These are phyloP conservation scores for Lactarius hatsudake DNA, from an alignment of 768 basidiomycete species.

Conservation along the genomic window DNA sequence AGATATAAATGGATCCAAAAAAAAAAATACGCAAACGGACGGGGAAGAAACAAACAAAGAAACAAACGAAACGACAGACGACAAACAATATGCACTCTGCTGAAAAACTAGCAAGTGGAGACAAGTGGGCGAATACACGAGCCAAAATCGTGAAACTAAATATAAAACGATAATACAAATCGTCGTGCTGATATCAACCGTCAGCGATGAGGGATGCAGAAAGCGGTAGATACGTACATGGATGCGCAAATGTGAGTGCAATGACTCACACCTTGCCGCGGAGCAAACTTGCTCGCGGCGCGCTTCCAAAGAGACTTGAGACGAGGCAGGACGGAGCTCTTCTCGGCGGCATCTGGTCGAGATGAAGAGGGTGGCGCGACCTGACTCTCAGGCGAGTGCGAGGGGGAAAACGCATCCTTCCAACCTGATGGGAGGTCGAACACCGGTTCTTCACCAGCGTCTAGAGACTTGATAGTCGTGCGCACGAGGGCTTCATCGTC, in stretches of 20 bases:
- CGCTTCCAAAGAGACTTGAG: constrained; percentile 24
- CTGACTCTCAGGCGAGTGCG: neutral
- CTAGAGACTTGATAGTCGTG: constrained; percentile 17
- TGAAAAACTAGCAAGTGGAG: neutral
- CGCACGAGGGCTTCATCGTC: constrained; percentile 20
- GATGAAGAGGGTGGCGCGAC: neutral
- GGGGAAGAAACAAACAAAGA: neutral
- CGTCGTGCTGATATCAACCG: neutral
- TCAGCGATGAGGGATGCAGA: neutral
- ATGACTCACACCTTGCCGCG: constrained; percentile 9
- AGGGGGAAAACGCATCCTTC: constrained; percentile 8
- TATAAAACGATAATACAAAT: neutral
- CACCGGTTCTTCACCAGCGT: constrained; percentile 19
- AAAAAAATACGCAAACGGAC: no score
- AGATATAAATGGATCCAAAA: no score
- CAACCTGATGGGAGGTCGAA: constrained; percentile 17
- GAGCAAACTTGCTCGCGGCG: constrained; percentile 12
- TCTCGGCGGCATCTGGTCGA: neutral
- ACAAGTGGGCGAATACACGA: neutral
- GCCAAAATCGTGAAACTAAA: neutral
- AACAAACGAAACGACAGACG: neutral
- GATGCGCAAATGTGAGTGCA: neutral
- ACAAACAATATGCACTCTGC: neutral
- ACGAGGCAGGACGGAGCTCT: constrained; percentile 13
- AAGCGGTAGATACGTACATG: neutral